Conservation (phyloP, 176 grass and related monocot genomes). For the Miscanthus lutarioriparius region DNA sequence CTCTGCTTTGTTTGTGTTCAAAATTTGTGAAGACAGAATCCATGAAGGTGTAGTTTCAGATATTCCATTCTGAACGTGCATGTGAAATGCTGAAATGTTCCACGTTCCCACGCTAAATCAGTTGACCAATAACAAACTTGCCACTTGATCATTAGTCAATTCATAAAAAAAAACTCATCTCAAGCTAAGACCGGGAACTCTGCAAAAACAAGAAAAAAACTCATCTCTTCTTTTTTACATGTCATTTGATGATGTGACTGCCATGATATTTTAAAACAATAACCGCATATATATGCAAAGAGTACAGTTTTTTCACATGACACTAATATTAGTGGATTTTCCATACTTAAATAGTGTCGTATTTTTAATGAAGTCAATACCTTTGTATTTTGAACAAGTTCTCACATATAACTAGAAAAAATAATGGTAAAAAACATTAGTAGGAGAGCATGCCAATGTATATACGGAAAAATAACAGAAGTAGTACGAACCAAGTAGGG, state of each 20-base stretch:
- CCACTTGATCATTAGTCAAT: no score
- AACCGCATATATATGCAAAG: background rate
- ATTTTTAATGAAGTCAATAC: background rate
- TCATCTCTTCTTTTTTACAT: background rate
- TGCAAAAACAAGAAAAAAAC: background rate
- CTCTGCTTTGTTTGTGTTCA: no score
- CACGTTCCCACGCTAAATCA: background rate
- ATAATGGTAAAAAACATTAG: background rate
- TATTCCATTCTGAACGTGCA: no score
- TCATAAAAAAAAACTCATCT: no score
- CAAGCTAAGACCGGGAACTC: background rate
- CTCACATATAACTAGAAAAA: background rate
- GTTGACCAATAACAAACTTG: background rate
- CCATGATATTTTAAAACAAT: background rate
- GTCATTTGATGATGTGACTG: background rate
- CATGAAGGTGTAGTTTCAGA: no score
- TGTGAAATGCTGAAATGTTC: no score
- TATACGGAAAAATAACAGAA: background rate
- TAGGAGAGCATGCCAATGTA: background rate
- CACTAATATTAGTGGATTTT: background rate
- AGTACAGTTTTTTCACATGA: background rate
- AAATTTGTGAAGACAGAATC: no score
- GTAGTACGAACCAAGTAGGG: slow-evolving; percentile 63
- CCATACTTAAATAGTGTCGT: background rate
- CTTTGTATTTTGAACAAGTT: background rate